Conservation (phyloP, 1,284 basidiomycete species). For the Pseudozyma hubeiensis region DNA sequence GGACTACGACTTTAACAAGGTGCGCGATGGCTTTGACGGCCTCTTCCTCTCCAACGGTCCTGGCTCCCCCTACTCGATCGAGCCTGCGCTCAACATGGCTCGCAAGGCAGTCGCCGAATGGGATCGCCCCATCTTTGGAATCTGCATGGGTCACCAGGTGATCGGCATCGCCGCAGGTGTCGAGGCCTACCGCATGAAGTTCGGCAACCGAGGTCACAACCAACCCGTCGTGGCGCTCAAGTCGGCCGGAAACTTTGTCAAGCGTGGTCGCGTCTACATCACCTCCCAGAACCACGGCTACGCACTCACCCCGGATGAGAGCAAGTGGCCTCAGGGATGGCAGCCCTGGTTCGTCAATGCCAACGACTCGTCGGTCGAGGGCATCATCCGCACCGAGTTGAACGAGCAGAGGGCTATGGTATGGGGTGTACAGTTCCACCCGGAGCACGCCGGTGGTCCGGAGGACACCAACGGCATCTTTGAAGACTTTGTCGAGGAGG, state of each 20-base stretch:
- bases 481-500: conserved; percentile 66
- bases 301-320: conserved; percentile 57
- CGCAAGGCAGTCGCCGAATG: conserved; percentile 82
- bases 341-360: conserved; percentile 67
- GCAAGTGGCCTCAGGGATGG: conserved; percentile 66
- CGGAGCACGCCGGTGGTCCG: conserved; percentile 66
- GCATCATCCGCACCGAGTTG: conserved; percentile 59
- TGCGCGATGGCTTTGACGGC: conserved; percentile 91
- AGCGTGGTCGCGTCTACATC: conserved; percentile 94
- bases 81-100: conserved; percentile 84
- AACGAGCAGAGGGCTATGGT: conserved; percentile 53
- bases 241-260: conserved; percentile 83
- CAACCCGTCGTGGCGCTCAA: conserved; percentile 96
- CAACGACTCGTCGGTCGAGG: conserved; percentile 67
- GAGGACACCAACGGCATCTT: conserved; percentile 67
- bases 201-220: conserved; percentile 99
- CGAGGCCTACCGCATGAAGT: conserved; percentile 95
- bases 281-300: conserved; percentile 77
- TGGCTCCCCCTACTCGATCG: conserved; percentile 90
- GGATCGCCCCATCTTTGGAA: conserved; percentile 94
- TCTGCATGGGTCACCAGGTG: conserved; percentile 87
- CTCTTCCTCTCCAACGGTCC: conserved; percentile 97
- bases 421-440: conserved; percentile 68
- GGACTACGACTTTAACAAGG: conserved; percentile 91
- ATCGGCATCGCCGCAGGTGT: conserved; percentile 96